Percentiles rank a stretch among this genome's conserved stretches.
Evolutionary conservation across 257 asterid species (phyloP).

Genomic region (Solanum pimpinellifolium): DNA sequence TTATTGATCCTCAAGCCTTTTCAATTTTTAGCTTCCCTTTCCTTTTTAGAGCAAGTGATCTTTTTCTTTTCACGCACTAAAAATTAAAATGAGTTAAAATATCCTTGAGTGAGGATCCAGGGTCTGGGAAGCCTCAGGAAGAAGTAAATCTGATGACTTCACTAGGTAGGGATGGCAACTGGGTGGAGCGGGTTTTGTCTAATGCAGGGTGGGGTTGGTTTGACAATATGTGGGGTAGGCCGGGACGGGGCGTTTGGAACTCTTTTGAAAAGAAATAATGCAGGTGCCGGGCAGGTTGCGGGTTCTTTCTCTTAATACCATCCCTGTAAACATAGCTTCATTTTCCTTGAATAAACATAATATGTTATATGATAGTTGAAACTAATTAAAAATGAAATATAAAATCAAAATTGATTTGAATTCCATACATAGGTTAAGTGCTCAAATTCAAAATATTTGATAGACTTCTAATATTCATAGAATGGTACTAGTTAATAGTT

Average conservation of each 20-base stretch:
- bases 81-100: background rate
- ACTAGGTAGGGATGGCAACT: background rate
- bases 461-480: background rate
- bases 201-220: background rate
- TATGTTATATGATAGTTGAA: background rate
- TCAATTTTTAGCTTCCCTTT: background rate
- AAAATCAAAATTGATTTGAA: no score
- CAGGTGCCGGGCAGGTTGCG: background rate
- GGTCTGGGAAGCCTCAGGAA: background rate
- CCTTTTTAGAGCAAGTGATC: background rate
- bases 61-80: background rate
- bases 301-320: background rate
- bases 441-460: background rate
- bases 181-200: background rate
- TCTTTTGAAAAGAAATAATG: background rate
- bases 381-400: background rate
- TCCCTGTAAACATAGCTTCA: background rate
- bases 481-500: background rate
- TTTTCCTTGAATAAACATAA: background rate
- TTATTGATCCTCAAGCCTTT: background rate
- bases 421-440: background rate
- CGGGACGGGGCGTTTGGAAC: background rate
- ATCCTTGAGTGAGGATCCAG: background rate
- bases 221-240: no score
- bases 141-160: background rate